These are phyloP conservation scores for Cytospora leucostoma DNA, from an alignment of 2,329 filamentous ascomycete species.

Conservation along the genomic window DNA sequence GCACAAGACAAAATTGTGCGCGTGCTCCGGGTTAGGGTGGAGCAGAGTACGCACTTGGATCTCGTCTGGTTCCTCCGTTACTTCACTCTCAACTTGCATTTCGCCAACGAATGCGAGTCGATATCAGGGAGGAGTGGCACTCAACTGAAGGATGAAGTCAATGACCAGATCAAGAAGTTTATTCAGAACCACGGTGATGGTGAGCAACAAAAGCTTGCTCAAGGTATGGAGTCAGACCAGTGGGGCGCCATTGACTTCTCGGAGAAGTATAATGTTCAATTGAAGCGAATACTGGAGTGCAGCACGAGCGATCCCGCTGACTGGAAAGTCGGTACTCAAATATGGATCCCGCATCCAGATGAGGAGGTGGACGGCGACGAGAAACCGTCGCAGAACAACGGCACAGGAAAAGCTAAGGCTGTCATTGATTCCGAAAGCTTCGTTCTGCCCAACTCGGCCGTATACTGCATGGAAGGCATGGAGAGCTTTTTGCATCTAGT, in stretches of 20 bases:
- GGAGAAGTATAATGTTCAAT: slow-evolving; percentile 58
- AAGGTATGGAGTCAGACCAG: slow-evolving; percentile 76
- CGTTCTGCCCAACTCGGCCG: slow-evolving; percentile 80
- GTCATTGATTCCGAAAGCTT: slow-evolving; percentile 83
- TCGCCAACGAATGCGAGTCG: slow-evolving; percentile 84
- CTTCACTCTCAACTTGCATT: slow-evolving; percentile 78
- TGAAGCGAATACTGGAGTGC: slow-evolving; percentile 66
- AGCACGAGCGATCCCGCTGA: slow-evolving; percentile 69
- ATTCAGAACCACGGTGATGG: slow-evolving; percentile 69
- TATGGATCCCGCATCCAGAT: slow-evolving; percentile 55
- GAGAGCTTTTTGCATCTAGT: slow-evolving; percentile 82
- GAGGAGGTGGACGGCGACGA: slow-evolving; percentile 37
- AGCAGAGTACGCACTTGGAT: slow-evolving; percentile 69
- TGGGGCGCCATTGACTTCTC: slow-evolving; percentile 79
- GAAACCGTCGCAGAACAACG: slow-evolving; percentile 47
- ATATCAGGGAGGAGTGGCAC: slow-evolving; percentile 78
- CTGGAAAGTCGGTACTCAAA: slow-evolving; percentile 64
- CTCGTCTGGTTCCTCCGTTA: slow-evolving; percentile 75
- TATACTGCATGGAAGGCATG: slow-evolving; percentile 78
- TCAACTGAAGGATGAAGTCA: slow-evolving; percentile 75
- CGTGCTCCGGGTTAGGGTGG: slow-evolving; percentile 73
- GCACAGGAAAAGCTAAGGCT: slow-evolving; percentile 66
- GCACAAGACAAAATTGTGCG: slow-evolving; percentile 77
- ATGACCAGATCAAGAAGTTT: slow-evolving; percentile 79
- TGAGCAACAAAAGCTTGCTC: slow-evolving; percentile 73